Evolutionary conservation across 1,139 yeast genomes (phyloP).

Genomic region (Sugiyamaella neomexicana): DNA sequence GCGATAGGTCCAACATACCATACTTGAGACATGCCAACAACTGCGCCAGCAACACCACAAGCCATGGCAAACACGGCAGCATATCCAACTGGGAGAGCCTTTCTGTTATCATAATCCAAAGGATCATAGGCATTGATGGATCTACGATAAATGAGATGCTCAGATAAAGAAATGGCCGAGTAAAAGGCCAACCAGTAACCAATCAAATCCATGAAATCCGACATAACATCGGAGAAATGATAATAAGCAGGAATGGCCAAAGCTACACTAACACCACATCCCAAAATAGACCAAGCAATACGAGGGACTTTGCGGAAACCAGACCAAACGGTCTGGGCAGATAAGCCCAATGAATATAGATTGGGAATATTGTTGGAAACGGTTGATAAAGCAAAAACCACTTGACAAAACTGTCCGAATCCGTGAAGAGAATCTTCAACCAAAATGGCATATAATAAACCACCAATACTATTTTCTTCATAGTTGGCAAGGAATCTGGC

Average conservation of each 20-base stretch:
- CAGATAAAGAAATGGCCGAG: conserved; percentile 66
- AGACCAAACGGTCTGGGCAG: conserved; percentile 82
- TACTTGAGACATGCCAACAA: conserved; percentile 78
- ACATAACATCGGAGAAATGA: conserved; percentile 68
- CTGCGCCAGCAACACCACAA: conserved; percentile 85
- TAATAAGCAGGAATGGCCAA: conserved; percentile 87
- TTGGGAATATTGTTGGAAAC: conserved; percentile 90
- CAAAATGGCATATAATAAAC: conserved; percentile 73
- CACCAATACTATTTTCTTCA: conserved; percentile 65
- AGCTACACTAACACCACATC: conserved; percentile 75
- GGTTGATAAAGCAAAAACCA: conserved; percentile 75
- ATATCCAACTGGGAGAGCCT: conserved; percentile 65
- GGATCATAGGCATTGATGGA: conserved; percentile 59
- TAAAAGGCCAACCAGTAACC: conserved; percentile 90
- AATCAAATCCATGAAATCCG: conserved; percentile 83
- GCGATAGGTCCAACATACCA: conserved; percentile 81
- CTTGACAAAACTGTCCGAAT: conserved; percentile 89
- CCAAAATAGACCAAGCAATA: conserved; percentile 73
- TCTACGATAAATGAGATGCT: conserved; percentile 74
- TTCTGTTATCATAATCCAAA: conserved; percentile 56
- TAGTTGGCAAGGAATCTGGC: conserved; percentile 55
- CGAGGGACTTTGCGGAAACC: conserved; percentile 73
- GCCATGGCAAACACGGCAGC: conserved; percentile 79
- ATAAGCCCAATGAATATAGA: conserved; percentile 83
- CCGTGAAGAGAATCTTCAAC: conserved; percentile 80